Percentiles rank a stretch among this genome's conserved stretches.
Evolutionary conservation across 192 early-diverging fungal species (phyloP).

Genomic region (Coemansia sp.): DNA sequence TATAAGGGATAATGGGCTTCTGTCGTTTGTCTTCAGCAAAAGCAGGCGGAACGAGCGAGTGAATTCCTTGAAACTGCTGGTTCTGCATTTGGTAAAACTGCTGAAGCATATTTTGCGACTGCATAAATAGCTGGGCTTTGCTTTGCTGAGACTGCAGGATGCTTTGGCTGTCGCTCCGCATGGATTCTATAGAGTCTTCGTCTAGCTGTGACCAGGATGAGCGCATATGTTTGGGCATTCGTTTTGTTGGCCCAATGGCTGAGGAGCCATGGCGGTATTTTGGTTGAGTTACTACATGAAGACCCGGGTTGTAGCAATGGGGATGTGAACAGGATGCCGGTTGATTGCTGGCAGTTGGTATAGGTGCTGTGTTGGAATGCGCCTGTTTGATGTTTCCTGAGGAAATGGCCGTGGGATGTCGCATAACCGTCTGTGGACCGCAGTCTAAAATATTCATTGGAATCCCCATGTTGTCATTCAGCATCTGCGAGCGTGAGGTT

Average conservation of each 20-base stretch:
- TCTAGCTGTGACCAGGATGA: conserved; percentile 48
- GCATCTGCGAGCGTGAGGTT: neutral
- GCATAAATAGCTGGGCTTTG: conserved; percentile 12
- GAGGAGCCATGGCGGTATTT: conserved; percentile 7
- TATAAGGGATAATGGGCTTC: neutral
- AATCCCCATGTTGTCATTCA: conserved; percentile 8
- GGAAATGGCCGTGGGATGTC: neutral
- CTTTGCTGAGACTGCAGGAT: conserved; percentile 15
- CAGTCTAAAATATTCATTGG: conserved; percentile 12
- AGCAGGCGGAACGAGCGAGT: conserved; percentile 11
- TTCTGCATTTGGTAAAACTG: conserved; percentile 41
- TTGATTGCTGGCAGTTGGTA: neutral
- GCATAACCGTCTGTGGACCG: neutral
- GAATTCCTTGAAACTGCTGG: conserved; percentile 44
- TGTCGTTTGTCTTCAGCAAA: neutral
- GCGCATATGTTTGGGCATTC: conserved; percentile 16
- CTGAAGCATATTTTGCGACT: conserved; percentile 27
- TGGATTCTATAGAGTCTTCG: conserved; percentile 24
- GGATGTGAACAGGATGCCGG: neutral
- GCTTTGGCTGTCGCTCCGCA: conserved; percentile 29
- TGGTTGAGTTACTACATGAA: neutral
- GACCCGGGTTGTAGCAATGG: neutral
- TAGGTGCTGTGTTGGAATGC: neutral
- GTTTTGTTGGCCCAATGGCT: conserved; percentile 7
- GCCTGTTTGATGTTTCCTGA: neutral